phyloP scores from a whole-genome alignment of 2,329 filamentous ascomycete species.

The Penicillium sclerotigenum region DNA sequence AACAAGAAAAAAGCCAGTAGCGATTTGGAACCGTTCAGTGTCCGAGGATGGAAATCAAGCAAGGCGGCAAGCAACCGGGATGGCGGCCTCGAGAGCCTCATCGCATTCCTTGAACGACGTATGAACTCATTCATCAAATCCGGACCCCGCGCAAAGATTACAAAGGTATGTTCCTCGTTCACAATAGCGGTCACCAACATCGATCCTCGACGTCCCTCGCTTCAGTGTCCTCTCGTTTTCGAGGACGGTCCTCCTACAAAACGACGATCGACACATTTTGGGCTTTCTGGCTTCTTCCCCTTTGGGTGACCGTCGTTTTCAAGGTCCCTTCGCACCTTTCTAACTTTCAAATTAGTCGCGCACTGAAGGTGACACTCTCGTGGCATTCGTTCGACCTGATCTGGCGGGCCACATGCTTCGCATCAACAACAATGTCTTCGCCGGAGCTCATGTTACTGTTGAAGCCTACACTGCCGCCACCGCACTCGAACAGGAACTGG shows the following conservation, averaged over 20 bases:
- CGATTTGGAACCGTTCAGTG: constrained; percentile 36
- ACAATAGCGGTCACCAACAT: constrained; percentile 43
- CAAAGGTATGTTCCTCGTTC: constrained; percentile 68
- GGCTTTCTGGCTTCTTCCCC: constrained; percentile 32
- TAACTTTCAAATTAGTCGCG: constrained; percentile 68
- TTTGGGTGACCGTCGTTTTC: constrained; percentile 39
- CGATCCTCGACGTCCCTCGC: constrained; percentile 34
- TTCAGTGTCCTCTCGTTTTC: constrained; percentile 41
- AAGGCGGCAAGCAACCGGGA: constrained; percentile 65
- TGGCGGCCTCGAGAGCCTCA: constrained; percentile 62
- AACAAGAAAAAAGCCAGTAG: constrained; percentile 26
- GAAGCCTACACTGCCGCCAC: constrained; percentile 46
- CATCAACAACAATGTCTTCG: constrained; percentile 67
- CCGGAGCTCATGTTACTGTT: constrained; percentile 58
- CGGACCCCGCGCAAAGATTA: constrained; percentile 60
- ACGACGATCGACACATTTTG: constrained; percentile 40
- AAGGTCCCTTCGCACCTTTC: constrained; percentile 55
- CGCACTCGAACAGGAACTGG: constrained; percentile 21
- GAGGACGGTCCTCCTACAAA: constrained; percentile 42
- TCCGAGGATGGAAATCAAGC: constrained; percentile 65
- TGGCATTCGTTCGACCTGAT: constrained; percentile 63
- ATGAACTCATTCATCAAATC: constrained; percentile 51
- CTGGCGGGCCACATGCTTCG: constrained; percentile 64
- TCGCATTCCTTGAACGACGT: constrained; percentile 70
- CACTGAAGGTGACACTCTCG: constrained; percentile 65